Percentiles rank a stretch among this genome's conserved stretches.
phyloP scores from a whole-genome alignment of 352 stramenopile genomes.

The Peronospora tabacina region DNA sequence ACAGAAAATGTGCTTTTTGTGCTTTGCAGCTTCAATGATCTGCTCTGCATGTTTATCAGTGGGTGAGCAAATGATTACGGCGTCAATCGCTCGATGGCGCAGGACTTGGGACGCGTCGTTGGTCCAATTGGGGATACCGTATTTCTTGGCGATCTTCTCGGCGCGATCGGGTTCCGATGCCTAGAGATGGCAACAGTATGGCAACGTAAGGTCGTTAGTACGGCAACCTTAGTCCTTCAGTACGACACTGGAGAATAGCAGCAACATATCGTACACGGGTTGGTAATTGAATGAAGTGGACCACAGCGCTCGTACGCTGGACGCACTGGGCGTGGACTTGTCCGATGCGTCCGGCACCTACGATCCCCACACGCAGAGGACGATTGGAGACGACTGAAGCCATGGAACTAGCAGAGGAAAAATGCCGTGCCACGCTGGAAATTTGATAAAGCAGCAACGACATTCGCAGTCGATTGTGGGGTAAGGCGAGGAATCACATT shows the following conservation, averaged over 20 bases:
- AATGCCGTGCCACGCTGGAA: slow-evolving; percentile 2
- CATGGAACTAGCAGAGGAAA: slow-evolving; percentile 15
- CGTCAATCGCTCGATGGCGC: slow-evolving; percentile 88
- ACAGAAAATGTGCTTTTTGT: slow-evolving; percentile 94
- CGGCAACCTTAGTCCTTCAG: not conserved
- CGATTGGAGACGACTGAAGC: slow-evolving; percentile 9
- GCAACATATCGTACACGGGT: slow-evolving; percentile 13
- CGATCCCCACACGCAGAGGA: slow-evolving; percentile 51
- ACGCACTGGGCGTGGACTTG: slow-evolving; percentile 51
- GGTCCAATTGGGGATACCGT: slow-evolving; percentile 55
- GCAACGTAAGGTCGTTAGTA: no score
- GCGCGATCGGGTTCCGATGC: slow-evolving; percentile 23
- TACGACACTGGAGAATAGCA: not conserved
- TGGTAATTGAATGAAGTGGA: slow-evolving; percentile 36
- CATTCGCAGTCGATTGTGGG: not conserved
- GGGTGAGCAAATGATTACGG: slow-evolving; percentile 94
- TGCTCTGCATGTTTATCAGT: slow-evolving; percentile 91
- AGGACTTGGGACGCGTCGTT: slow-evolving; percentile 88
- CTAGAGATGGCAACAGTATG: slow-evolving; percentile 5
- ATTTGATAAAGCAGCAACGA: slow-evolving; percentile 6
- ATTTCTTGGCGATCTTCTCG: slow-evolving; percentile 32
- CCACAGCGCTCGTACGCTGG: slow-evolving; percentile 36
- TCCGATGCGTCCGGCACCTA: slow-evolving; percentile 64
- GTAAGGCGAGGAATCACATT: not conserved
- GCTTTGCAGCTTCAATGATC: slow-evolving; percentile 88